Percentiles rank a stretch among this genome's conserved stretches.
These are phyloP conservation scores for Tetrastigma voinierianum DNA, from an alignment of 164 flowering plant species.

Conservation along the genomic window DNA sequence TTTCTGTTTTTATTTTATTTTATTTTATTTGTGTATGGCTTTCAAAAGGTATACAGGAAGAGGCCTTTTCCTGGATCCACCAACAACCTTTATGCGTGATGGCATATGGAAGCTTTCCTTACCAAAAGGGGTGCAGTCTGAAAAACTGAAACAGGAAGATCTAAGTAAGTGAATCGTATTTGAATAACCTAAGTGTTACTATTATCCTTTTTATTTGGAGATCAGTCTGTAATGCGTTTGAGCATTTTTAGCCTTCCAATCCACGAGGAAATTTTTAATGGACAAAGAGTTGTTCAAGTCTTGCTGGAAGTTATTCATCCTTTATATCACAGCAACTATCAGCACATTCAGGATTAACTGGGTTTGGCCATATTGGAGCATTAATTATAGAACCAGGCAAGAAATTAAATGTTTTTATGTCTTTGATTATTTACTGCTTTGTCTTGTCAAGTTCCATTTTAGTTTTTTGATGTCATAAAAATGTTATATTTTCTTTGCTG, in stretches of 20 bases:
- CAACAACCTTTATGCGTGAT: constrained; percentile 56
- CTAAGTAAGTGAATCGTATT: constrained; percentile 38
- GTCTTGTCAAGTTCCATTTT: not conserved
- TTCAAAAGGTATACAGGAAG: constrained; percentile 86
- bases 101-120: constrained; percentile 60
- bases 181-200: too few relatives aligned
- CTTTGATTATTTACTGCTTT: not conserved
- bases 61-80: constrained; percentile 87
- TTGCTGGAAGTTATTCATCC: constrained; percentile 54
- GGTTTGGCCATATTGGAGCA: constrained; percentile 59
- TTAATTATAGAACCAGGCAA: constrained; percentile 94
- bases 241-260: constrained; percentile 51
- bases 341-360: constrained; percentile 21
- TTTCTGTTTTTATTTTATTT: not conserved
- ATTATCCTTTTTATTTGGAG: not conserved
- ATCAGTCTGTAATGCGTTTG: constrained; percentile 5
- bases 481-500: too few relatives aligned
- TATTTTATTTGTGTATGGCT: not conserved
- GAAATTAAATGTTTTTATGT: constrained; percentile 7
- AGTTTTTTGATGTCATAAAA: too few relatives aligned
- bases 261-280: constrained; percentile 60
- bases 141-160: constrained; percentile 20
- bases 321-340: constrained; percentile 54
- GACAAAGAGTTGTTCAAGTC: constrained; percentile 56
- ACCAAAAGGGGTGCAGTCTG: constrained; percentile 44